Evolutionary conservation across 768 basidiomycete genomes (phyloP).

Genomic region (Butyriboletus loyo): DNA sequence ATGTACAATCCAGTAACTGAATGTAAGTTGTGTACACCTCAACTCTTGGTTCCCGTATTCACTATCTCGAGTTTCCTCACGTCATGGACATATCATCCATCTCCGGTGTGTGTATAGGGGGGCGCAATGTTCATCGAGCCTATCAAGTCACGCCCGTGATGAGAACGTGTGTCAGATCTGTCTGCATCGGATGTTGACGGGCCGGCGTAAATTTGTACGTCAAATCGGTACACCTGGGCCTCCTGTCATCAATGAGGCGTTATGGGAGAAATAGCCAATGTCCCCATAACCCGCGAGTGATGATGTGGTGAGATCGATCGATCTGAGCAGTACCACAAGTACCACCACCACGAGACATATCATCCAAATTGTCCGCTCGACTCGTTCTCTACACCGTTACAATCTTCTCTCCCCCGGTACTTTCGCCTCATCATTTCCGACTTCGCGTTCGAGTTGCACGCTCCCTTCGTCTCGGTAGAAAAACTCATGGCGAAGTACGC

Average conservation of each 20-base stretch:
- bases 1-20: slow-evolving; percentile 20
- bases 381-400: background rate
- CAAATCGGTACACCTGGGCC: slow-evolving; percentile 3
- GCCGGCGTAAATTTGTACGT: background rate
- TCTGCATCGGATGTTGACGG: background rate
- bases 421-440: background rate
- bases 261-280: background rate
- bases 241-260: slow-evolving; percentile 19
- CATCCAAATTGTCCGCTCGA: slow-evolving; percentile 3
- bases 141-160: background rate
- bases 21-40: slow-evolving; percentile 7
- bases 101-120: background rate
- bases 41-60: background rate
- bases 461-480: background rate
- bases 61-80: background rate
- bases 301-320: slow-evolving; percentile 10
- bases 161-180: background rate
- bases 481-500: slow-evolving; percentile 2
- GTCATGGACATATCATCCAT: background rate
- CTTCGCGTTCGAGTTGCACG: background rate
- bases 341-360: slow-evolving; percentile 1
- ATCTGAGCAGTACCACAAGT: slow-evolving; percentile 1
- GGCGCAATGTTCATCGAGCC: background rate
- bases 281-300: background rate
- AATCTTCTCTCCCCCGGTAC: background rate